Evolutionary conservation across 2,329 filamentous ascomycete genomes (phyloP), one percentile per base, ranked within the genome.

Genomic region (Fusarium palustre): DNA sequence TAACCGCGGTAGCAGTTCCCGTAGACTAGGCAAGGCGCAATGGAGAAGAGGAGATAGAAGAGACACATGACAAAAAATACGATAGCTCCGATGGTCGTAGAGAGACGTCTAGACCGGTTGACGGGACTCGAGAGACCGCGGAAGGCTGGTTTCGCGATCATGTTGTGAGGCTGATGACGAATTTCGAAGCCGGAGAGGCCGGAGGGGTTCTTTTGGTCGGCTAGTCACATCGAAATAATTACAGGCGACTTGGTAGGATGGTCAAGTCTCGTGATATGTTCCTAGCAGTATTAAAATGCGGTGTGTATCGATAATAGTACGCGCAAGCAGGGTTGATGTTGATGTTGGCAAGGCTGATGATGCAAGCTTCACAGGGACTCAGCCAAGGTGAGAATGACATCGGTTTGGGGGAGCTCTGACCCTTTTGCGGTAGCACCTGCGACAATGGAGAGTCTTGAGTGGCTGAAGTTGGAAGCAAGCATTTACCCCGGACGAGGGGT

Each of bases 1-100:
- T 75, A 77, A 54, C 75, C 76, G 42, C 65, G 67, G 56, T 78
- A 79, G 66, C 74, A 76, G 49, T 62, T 68, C 36, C 69, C 74
- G 28, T 60, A 68, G 55, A 75, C 66, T 56, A 76, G 59, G 70
- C 76, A 75, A 20, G 76, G 76, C 46, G 73, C 67, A 38, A 76
- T 53, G 53, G 73, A 69, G 20, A 77, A 45, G 11, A 76, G 54
- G 25, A 77, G 53, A 64, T 75, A 72, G 64, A 74, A 66, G 33
- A 74, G n/a, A 18, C 59, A 69, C 69, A 76, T 73, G 43, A 76
- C 68, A 63, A 74, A 74, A 55, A 75, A 46, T n/a, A 55, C 54
- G 10, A 47, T 55, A 16, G 48, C 71, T 25, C 68, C 66, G 5
- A 72, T 25, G 34, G 75, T 50, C 48, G 66, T 49, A 4, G 72